Conservation (phyloP, 139 green algal genomes). For the Klebsormidium nitens region DNA sequence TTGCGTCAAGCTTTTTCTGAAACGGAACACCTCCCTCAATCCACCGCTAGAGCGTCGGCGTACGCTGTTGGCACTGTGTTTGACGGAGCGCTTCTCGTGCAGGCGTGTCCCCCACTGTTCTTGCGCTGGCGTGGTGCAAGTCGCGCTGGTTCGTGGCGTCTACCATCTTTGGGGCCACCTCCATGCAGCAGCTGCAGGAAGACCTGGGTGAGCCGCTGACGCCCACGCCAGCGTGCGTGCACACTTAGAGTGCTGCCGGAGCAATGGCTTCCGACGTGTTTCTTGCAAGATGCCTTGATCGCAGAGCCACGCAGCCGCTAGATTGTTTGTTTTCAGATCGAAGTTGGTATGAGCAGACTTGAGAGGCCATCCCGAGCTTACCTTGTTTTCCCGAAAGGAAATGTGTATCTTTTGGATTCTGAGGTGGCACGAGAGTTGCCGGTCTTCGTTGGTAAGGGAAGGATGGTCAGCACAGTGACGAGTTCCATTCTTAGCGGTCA, state of each 20-base stretch:
- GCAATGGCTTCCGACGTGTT: too few species aligned
- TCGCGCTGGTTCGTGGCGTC: constrained; percentile 55
- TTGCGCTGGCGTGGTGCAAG: constrained; percentile 78
- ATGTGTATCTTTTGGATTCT: background rate
- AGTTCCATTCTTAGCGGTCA: too few species aligned
- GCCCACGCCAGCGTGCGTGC: background rate
- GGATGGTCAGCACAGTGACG: too few species aligned
- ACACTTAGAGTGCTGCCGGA: too few species aligned
- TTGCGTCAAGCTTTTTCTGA: background rate
- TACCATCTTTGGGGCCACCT: constrained; percentile 90
- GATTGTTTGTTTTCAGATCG: background rate
- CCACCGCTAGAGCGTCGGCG: background rate
- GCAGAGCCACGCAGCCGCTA: too few species aligned
- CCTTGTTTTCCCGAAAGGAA: background rate
- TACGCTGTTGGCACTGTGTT: background rate
- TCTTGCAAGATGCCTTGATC: too few species aligned
- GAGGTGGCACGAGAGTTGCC: background rate
- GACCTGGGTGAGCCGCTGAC: constrained; percentile 22
- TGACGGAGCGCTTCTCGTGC: constrained; percentile 8
- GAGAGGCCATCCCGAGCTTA: background rate
- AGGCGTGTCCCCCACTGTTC: constrained; percentile 35
- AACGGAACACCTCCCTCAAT: background rate
- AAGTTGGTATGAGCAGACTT: background rate
- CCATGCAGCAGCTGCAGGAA: constrained; percentile 51
- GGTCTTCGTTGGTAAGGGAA: background rate